Percentiles rank a stretch among this genome's conserved stretches.
These are phyloP conservation scores for Cymbopogon citratus DNA, from an alignment of 176 grass and related monocot species.

Conservation along the genomic window DNA sequence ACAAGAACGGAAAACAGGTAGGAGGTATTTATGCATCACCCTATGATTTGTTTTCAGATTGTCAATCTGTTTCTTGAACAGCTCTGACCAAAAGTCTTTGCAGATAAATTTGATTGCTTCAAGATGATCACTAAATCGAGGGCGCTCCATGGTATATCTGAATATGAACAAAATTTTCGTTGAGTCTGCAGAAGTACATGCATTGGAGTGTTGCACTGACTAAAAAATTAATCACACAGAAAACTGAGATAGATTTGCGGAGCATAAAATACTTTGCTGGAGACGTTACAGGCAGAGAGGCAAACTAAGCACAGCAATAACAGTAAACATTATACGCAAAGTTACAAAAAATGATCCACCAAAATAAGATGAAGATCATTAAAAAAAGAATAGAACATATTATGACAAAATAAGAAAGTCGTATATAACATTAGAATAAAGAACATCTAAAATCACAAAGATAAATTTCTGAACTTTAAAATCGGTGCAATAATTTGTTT, in stretches of 20 bases:
- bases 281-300: background rate
- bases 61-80: constrained; percentile 98
- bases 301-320: background rate
- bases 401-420: background rate
- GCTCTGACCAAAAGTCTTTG: constrained; percentile 95
- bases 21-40: constrained; percentile 41
- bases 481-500: background rate
- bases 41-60: constrained; percentile 98
- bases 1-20: background rate
- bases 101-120: constrained; percentile 99
- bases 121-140: constrained; percentile 88
- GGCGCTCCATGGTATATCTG: constrained; percentile 92
- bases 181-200: background rate
- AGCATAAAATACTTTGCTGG: background rate
- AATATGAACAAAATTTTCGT: constrained; percentile 16
- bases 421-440: background rate
- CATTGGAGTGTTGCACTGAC: background rate
- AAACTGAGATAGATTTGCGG: background rate
- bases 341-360: background rate
- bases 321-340: background rate
- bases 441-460: background rate
- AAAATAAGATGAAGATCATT: background rate
- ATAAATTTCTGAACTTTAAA: constrained; percentile 1
- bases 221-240: background rate
- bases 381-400: background rate